These are phyloP conservation scores for Paraurostyla sp. DNA, from an alignment of 73 alveolate species.

Conservation along the genomic window DNA sequence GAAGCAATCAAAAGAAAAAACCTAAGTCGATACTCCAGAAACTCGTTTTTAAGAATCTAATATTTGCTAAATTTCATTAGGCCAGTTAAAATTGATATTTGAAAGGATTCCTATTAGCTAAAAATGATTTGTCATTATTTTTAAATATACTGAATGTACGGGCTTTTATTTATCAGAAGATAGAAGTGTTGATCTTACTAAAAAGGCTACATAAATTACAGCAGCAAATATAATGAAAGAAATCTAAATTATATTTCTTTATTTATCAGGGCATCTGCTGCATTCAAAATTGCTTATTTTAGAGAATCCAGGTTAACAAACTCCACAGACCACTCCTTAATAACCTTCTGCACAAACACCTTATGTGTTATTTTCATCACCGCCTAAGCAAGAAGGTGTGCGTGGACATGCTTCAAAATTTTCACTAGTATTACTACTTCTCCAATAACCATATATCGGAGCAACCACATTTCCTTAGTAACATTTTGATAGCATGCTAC, in stretches of 20 bases:
- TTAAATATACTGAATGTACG: conserved; percentile 59
- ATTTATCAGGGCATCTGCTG: conserved; percentile 15
- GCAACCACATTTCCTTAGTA: not conserved
- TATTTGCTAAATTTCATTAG: not conserved
- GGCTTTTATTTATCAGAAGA: conserved; percentile 49
- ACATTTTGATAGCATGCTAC: not conserved
- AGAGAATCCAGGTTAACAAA: conserved; percentile 10
- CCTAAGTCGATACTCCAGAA: not conserved
- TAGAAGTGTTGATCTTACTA: conserved; percentile 35
- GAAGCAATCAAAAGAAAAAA: conserved; percentile 69
- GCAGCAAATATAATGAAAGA: not conserved
- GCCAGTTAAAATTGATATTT: conserved; percentile 56
- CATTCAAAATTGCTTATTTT: conserved; percentile 11
- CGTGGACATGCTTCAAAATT: not conserved
- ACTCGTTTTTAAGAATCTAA: not conserved
- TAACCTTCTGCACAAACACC: conserved; percentile 66
- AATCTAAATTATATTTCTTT: not conserved
- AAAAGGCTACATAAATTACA: not conserved
- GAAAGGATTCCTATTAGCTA: conserved; percentile 47
- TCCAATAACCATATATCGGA: not conserved
- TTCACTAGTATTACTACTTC: no score
- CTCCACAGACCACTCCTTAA: conserved; percentile 43
- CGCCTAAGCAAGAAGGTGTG: not conserved
- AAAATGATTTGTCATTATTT: conserved; percentile 62
- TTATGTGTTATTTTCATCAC: not conserved